Conservation (phyloP, 495 filamentous ascomycete genomes). For the Apodospora peruviana region DNA sequence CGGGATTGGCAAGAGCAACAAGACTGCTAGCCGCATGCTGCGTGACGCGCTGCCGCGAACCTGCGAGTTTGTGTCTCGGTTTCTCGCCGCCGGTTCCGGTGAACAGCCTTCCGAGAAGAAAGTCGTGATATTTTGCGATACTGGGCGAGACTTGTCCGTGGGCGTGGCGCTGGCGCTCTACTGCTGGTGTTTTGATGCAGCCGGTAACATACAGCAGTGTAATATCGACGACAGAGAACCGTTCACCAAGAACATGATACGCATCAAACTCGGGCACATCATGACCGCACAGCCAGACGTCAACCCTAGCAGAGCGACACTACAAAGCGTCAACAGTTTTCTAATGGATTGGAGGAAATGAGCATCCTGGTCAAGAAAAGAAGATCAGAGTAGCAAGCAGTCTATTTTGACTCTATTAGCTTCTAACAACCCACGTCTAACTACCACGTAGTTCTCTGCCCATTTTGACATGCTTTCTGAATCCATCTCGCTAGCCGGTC, state of each 20-base stretch:
- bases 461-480: too few species aligned
- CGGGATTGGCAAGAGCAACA: slow-evolving; percentile 57
- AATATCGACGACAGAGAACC: slow-evolving; percentile 17
- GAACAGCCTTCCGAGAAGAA: slow-evolving; percentile 4
- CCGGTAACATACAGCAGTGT: slow-evolving; percentile 21
- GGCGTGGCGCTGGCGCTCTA: slow-evolving; percentile 45
- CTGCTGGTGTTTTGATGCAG: slow-evolving; percentile 36
- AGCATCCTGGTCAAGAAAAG: neutral
- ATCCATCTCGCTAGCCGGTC: too few species aligned
- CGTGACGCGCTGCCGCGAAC: slow-evolving; percentile 57
- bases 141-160: slow-evolving; percentile 36
- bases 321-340: slow-evolving; percentile 85
- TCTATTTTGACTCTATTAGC: slow-evolving; percentile 3
- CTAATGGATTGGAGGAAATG: slow-evolving; percentile 57
- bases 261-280: slow-evolving; percentile 70
- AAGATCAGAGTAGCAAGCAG: neutral
- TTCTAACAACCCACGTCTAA: neutral
- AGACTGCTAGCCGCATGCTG: slow-evolving; percentile 70
- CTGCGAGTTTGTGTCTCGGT: slow-evolving; percentile 38
- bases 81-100: slow-evolving; percentile 10
- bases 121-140: slow-evolving; percentile 36
- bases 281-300: slow-evolving; percentile 65
- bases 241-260: slow-evolving; percentile 71
- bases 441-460: neutral
- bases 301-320: slow-evolving; percentile 72